A percentile compares a stretch with the other conserved stretches of the same genome.
Evolutionary conservation across 345 rosid genomes (phyloP).

Genomic region (Syzygium jambos): DNA sequence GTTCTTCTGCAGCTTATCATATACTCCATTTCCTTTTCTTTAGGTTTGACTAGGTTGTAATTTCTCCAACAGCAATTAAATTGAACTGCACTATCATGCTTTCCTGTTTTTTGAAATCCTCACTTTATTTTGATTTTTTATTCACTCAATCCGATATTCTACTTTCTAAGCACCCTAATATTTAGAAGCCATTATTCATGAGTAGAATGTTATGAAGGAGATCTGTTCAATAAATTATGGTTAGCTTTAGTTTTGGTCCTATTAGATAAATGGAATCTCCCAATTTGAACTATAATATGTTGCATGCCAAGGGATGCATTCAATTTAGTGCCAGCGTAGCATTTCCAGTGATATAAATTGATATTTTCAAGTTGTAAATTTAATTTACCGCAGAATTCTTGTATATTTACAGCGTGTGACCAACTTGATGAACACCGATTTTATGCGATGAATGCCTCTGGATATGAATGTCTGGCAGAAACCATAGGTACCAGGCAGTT

Average conservation of each 20-base stretch:
- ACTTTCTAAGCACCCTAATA: background rate
- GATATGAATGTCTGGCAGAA: background rate
- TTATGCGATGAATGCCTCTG: background rate
- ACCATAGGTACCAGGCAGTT: background rate
- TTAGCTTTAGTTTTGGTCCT: too few species aligned
- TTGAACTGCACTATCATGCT: background rate
- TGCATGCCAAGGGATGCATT: background rate
- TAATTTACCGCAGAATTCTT: background rate
- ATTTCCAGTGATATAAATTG: background rate
- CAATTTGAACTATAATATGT: too few species aligned
- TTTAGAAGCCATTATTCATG: background rate
- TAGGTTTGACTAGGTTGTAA: background rate
- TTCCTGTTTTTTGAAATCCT: background rate
- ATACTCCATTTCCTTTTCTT: background rate
- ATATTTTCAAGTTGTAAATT: background rate
- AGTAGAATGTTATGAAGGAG: background rate
- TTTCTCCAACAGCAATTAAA: background rate
- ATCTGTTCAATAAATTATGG: too few species aligned
- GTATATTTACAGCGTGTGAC: background rate
- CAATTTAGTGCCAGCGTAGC: fast-evolving
- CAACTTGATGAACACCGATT: background rate
- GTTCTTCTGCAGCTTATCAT: background rate
- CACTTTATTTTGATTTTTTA: background rate
- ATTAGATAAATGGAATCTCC: too few species aligned
- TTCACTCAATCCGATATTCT: background rate